Evolutionary conservation across 345 rosid species (phyloP), one percentile per base, ranked within the genome.

Genomic region (Bruguiera parviflora): DNA sequence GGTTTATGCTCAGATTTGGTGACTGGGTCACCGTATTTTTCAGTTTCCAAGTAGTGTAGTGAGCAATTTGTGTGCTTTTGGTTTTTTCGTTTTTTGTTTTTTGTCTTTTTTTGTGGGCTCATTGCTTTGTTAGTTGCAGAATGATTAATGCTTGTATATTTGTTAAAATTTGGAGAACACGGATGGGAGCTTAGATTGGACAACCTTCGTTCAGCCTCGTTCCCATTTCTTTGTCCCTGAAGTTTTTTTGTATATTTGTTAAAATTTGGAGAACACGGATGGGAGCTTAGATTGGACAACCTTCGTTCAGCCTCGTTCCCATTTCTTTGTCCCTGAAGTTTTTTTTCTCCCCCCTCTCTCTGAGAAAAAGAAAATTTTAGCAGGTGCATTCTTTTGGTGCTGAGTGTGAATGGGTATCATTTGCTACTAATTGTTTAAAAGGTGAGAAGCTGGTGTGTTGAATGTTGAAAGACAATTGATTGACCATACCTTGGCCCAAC

Each of bases 161-260:
- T 55, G 53, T 71, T 57, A 4, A 37, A 58, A 60, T 7, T 20
- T 59, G 67, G 51, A 28, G 32, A 32, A 5, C 11, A 20, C 57
- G 72, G 75, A 73, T 80, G 80, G 60, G 64, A 63, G 73, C 39
- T 66, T 51, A 32, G 62, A 55, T 61, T 66, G 13, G 35, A 64
- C 25, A 24, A 2, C 31, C 51, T 53, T 22, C 24, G 16, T 37
- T 61, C 61, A 43, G 24, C 18, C 19, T 9, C 3, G 15, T 39
- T 39, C 15, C 13, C 47, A 39, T 39, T 39, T 39, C 15, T 39
- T 39, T 10, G 49, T 43, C 49, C 49, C 5, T 43, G 49, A 3
- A 11, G 1, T 13, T 64, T 49, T 28, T 22, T 56, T 6, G 68
- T 31, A 5, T 69, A 13, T 39, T 61, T 55, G 53, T 71, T 57